Base-by-base conservation (phyloP, 2,329 filamentous ascomycete species). In the Aphanocladium album region DNA sequence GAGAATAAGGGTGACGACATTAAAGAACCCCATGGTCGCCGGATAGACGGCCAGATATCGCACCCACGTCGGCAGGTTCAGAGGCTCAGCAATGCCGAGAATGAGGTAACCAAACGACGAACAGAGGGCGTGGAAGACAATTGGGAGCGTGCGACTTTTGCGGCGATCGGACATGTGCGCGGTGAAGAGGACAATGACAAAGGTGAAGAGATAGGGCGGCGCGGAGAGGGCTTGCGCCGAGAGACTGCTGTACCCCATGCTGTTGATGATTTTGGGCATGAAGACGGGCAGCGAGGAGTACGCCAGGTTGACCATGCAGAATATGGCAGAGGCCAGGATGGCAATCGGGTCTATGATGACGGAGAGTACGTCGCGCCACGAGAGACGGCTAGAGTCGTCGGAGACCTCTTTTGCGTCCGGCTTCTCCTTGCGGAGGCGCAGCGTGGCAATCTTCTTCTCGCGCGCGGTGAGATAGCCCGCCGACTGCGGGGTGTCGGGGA, bases 211-310 rank as follows among this genome's bases (percentile, higher is more conserved):
- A 73, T 93, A 96, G 0, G 92, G 91, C 0, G 91, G 91, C 0
- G 90, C 91, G 39, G 88, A 85, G 62, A 96, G 85, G 6, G 87
- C 90, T 79, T 96, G 91, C 0, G 90, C 84, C 2, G 83, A 76
- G 2, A 89, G 75, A 1, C 82, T 74, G 39, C 83, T 80, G 75
- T 91, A 89, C 62, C 89, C 89, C 90, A 96, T 86, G 70, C 88
- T 83, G 62, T 80, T 78, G 51, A 96, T 82, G 64, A 96, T 91
- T 25, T 89, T 91, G 39, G 91, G 91, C 2, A 96, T 81, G 71
- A 96, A 96, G 53, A 95, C 90, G 2, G 92, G 92, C 71, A 96
- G 86, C 23, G 89, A 93, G 69, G 87, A 87, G 77, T 96, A 96
- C 14, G 91, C 89, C 71, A 96, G 89, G 74, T 96, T 96, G 69